Conservation (phyloP, 2,329 filamentous ascomycete genomes). For the Talaromyces sp. region DNA sequence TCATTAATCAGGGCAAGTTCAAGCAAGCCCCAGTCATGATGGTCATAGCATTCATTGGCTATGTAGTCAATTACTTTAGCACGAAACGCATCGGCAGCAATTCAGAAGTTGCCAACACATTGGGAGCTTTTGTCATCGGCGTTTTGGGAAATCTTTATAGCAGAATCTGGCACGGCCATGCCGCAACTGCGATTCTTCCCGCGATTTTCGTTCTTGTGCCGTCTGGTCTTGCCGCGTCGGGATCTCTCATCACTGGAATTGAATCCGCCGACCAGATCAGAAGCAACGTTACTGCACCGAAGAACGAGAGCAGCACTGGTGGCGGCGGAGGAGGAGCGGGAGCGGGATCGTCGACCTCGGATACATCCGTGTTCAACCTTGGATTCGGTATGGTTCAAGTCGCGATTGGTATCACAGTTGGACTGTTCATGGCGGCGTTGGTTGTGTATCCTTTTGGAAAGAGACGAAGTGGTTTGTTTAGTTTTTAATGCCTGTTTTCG, state of each 20-base stretch:
- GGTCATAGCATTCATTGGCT: conserved; percentile 68
- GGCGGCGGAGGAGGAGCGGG: not conserved
- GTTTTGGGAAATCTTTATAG: conserved; percentile 75
- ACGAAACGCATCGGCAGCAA: conserved; percentile 66
- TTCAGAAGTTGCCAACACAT: conserved; percentile 70
- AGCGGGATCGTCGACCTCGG: not conserved
- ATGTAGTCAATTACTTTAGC: conserved; percentile 70
- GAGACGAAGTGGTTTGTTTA: conserved; percentile 51
- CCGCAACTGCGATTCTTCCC: conserved; percentile 77
- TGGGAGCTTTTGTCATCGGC: conserved; percentile 72
- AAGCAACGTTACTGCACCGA: conserved; percentile 21
- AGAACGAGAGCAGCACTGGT: conserved; percentile 10
- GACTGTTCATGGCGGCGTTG: conserved; percentile 50
- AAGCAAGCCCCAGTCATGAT: conserved; percentile 74
- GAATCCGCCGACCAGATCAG: conserved; percentile 54
- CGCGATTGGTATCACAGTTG: conserved; percentile 52
- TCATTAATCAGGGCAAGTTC: conserved; percentile 78
- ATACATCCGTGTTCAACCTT: conserved; percentile 20
- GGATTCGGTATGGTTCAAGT: conserved; percentile 49
- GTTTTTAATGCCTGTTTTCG: conserved; percentile 22
- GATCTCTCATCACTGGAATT: conserved; percentile 54
- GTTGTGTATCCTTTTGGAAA: conserved; percentile 52
- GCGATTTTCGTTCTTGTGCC: conserved; percentile 73
- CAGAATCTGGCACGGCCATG: conserved; percentile 67
- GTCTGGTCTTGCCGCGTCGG: conserved; percentile 55